These are phyloP conservation scores for Trypanosoma mega DNA, from an alignment of 208 protist genomes.

Conservation along the genomic window DNA sequence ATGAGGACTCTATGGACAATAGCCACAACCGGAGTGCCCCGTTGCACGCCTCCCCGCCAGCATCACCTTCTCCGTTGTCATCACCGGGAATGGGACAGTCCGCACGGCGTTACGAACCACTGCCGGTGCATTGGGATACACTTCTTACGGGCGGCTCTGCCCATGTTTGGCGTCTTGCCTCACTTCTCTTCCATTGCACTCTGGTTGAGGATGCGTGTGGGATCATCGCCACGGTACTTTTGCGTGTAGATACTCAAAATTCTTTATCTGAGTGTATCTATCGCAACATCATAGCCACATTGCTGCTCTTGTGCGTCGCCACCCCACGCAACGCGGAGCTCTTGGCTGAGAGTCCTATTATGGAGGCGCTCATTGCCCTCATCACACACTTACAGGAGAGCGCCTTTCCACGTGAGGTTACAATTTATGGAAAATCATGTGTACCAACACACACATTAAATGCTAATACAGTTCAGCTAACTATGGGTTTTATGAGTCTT, in stretches of 20 bases:
- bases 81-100: background rate
- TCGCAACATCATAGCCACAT: conserved; percentile 51
- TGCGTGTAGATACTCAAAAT: conserved; percentile 51
- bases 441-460: conserved; percentile 40
- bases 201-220: conserved; percentile 30
- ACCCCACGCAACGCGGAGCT: conserved; percentile 61
- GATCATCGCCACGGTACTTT: conserved; percentile 49
- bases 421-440: conserved; percentile 13
- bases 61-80: conserved; percentile 14
- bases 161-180: conserved; percentile 63
- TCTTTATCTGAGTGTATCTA: conserved; percentile 61
- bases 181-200: conserved; percentile 51
- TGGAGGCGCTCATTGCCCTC: conserved; percentile 56
- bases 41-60: conserved; percentile 2
- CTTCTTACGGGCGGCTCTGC: conserved; percentile 48
- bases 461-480: conserved; percentile 67
- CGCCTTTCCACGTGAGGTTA: conserved; percentile 43
- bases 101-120: conserved; percentile 42
- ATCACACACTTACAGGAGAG: conserved; percentile 56
- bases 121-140: conserved; percentile 67
- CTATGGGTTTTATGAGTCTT: conserved; percentile 52
- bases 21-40: background rate
- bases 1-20: conserved; percentile 8
- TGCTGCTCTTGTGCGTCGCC: conserved; percentile 66
- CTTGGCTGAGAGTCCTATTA: conserved; percentile 44